phyloP scores from a whole-genome alignment of 257 asterid species.

The Nicotiana attenuata region DNA sequence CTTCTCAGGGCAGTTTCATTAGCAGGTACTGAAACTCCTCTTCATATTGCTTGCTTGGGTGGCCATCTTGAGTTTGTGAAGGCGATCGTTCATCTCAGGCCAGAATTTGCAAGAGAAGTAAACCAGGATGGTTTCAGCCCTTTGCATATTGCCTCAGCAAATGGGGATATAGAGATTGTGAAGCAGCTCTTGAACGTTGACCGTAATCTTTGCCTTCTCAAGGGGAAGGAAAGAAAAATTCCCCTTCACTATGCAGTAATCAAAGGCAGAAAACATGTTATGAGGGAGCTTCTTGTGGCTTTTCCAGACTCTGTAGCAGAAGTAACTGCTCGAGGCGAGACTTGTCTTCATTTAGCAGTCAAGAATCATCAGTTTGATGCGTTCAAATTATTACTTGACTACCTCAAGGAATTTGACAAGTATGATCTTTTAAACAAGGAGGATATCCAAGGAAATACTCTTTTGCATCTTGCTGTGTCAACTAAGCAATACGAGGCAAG shows the following conservation, averaged over 20 bases:
- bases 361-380: slow-evolving; percentile 21
- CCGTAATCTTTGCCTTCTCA: slow-evolving; percentile 21
- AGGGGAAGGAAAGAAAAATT: slow-evolving; percentile 31
- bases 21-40: slow-evolving; percentile 4
- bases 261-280: slow-evolving; percentile 25
- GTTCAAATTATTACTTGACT: slow-evolving; percentile 10
- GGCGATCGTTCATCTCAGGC: not conserved
- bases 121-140: slow-evolving; percentile 31
- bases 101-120: slow-evolving; percentile 5
- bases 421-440: slow-evolving; percentile 20
- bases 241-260: slow-evolving; percentile 38
- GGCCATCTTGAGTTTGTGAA: not conserved
- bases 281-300: slow-evolving; percentile 18
- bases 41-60: not conserved
- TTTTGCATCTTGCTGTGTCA: slow-evolving; percentile 29
- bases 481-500: slow-evolving; percentile 46
- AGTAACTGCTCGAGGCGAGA: slow-evolving; percentile 33
- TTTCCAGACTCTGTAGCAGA: slow-evolving; percentile 17
- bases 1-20: not conserved
- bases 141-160: slow-evolving; percentile 34
- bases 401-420: slow-evolving; percentile 12
- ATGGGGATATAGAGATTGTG: slow-evolving; percentile 31
- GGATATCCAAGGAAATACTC: slow-evolving; percentile 19
- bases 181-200: slow-evolving; percentile 26
- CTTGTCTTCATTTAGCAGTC: slow-evolving; percentile 34